These are phyloP conservation scores for Persicaria maculosa DNA, from an alignment of 148 eudicot species.

Conservation along the genomic window DNA sequence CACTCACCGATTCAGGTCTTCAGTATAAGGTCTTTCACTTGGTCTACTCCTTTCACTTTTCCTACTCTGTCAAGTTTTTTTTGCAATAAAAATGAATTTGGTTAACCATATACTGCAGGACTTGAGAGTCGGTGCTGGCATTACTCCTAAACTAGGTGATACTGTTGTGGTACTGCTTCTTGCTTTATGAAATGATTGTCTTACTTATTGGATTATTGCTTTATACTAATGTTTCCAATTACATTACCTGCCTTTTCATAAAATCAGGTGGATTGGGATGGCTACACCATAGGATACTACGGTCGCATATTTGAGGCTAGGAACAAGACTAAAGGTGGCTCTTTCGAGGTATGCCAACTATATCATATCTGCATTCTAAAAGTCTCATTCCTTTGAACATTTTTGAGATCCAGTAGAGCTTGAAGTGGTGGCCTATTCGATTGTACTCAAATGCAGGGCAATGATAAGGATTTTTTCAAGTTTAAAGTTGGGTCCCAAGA, in stretches of 20 bases:
- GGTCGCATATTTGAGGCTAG: conserved; percentile 99
- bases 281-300: conserved; percentile 96
- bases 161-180: conserved; percentile 59
- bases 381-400: not conserved
- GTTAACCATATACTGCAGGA: conserved; percentile 51
- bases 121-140: conserved; percentile 70
- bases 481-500: conserved; percentile 78
- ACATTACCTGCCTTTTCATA: not conserved
- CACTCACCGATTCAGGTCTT: conserved; percentile 73
- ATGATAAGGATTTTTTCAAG: conserved; percentile 81
- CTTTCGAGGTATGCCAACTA: conserved; percentile 63
- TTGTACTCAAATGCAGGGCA: conserved; percentile 48
- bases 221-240: not conserved
- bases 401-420: not conserved
- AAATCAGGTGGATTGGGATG: conserved; percentile 96
- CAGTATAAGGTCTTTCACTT: conserved; percentile 64
- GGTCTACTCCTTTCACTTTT: not conserved
- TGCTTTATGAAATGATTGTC: not conserved
- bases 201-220: not conserved
- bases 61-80: not conserved
- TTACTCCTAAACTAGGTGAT: conserved; percentile 68
- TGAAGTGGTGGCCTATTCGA: conserved; percentile 11
- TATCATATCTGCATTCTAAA: conserved; percentile 5
- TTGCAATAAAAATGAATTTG: not conserved
- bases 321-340: conserved; percentile 96